Base-by-base conservation (phyloP, 495 filamentous ascomycete genomes). In the Astrocystis sublimbata region DNA sequence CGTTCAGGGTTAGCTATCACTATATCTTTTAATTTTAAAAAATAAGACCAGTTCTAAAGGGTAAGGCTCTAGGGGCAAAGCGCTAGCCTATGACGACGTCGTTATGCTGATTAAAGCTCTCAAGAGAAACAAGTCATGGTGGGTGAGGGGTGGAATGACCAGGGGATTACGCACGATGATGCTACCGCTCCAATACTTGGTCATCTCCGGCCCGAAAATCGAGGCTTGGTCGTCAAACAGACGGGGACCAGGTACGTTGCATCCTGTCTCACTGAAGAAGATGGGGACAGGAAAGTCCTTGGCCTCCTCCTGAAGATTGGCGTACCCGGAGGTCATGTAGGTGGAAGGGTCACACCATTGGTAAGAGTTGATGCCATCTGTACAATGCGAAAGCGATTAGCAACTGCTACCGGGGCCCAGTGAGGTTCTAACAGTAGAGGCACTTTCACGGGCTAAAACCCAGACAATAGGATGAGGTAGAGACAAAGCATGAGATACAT, bases 231-330 rank as follows among this genome's bases (percentile, higher is more conserved):
- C 92, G 12, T 82, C 80, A 64, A 94, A 96, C 0, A 80, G 79
- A 42, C 92, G 86, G 2, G 91, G 92, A 19, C 73, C 72, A 4
- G 83, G 81, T 13, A 77, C 80, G 64, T 87, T 92, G 76, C 90
- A 92, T 55, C 90, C 89, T 8, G 90, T 92, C 76, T 93, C 90
- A 10, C 89, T 90, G 73, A 92, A 89, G 78, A 92, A 91, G 67
- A 93, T 93, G 17, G 92, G 92, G 28, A 96, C 85, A 52, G 86
- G 84, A 73, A 81, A 80, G 64, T 75, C 62, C 42, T 73, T 64
- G 52, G 79, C 81, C 33, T 74, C 70, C 56, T 75, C 74, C 71
- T 89, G 79, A 24, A 94, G 83, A 42, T 79, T 75, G 46, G 75
- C 63, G 75, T 96, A 96, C 58, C 91, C 91, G 21, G 90, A 93